Evolutionary conservation across 2,329 filamentous ascomycete genomes (phyloP).

Genomic region (Nemania abortiva): DNA sequence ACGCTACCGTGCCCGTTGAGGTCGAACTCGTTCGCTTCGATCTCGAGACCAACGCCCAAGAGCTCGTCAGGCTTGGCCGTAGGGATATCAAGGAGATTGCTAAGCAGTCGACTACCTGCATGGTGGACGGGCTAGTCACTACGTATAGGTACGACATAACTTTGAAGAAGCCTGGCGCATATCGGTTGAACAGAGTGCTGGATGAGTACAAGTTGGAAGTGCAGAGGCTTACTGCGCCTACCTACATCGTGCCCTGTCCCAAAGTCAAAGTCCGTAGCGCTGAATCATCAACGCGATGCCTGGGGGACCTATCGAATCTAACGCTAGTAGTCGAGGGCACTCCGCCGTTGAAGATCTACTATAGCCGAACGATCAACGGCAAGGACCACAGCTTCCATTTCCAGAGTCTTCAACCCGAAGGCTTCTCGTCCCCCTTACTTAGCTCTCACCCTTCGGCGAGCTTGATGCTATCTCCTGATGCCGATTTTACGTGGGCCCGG

Average conservation of each 20-base stretch:
- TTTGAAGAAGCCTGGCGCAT: constrained; percentile 88
- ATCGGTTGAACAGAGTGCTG: constrained; percentile 84
- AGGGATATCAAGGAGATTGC: constrained; percentile 81
- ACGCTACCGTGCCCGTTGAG: constrained; percentile 88
- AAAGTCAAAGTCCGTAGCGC: constrained; percentile 77
- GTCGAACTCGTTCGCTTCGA: constrained; percentile 92
- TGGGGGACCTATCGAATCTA: constrained; percentile 88
- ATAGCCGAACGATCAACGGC: constrained; percentile 87
- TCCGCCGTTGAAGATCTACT: constrained; percentile 91
- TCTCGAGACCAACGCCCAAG: constrained; percentile 81
- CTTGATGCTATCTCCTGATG: constrained; percentile 67
- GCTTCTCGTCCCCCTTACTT: constrained; percentile 82
- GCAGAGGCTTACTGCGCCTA: constrained; percentile 78
- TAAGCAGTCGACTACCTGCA: constrained; percentile 74
- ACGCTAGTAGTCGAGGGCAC: constrained; percentile 87
- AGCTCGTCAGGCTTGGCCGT: constrained; percentile 80
- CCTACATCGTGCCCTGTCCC: constrained; percentile 88
- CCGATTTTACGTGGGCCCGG: constrained; percentile 85
- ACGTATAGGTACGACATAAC: constrained; percentile 78
- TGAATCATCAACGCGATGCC: constrained; percentile 76
- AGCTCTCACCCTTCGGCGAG: constrained; percentile 68
- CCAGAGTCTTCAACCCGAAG: constrained; percentile 92
- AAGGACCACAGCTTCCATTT: constrained; percentile 88
- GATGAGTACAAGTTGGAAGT: constrained; percentile 96
- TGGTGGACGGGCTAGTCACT: constrained; percentile 69